Evolutionary conservation across 2,329 filamentous ascomycete genomes (phyloP).

Genomic region (Trichoderma pleuroti): DNA sequence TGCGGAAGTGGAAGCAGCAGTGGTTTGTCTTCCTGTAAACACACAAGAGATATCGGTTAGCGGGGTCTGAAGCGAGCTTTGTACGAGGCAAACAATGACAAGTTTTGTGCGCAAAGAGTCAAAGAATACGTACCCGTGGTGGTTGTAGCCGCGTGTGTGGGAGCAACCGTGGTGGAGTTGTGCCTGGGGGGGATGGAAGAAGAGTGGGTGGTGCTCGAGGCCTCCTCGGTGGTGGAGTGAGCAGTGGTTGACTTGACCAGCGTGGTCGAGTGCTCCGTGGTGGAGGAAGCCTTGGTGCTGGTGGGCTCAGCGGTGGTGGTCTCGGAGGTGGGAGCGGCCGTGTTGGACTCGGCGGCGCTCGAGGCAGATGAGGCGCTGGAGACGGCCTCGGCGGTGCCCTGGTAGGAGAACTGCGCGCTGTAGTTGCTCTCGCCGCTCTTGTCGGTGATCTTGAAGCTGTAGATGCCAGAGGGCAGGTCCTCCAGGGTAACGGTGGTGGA

Average conservation of each 20-base stretch:
- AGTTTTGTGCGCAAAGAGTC: background rate
- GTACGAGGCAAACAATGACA: background rate
- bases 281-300: constrained; percentile 23
- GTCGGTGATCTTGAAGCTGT: constrained; percentile 36
- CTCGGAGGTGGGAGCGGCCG: constrained; percentile 14
- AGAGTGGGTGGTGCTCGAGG: constrained; percentile 3
- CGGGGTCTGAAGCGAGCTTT: background rate
- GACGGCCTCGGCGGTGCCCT: constrained; percentile 12
- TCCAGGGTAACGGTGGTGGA: constrained; percentile 31
- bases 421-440: constrained; percentile 32
- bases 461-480: constrained; percentile 30
- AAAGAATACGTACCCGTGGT: constrained; percentile 1
- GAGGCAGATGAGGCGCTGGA: background rate
- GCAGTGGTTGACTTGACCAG: constrained; percentile 17
- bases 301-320: constrained; percentile 23
- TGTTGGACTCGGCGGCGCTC: constrained; percentile 12
- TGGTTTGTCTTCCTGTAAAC: background rate
- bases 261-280: constrained; percentile 19
- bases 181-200: background rate
- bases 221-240: constrained; percentile 21
- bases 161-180: constrained; percentile 9
- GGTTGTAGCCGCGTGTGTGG: background rate
- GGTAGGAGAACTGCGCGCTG: constrained; percentile 29
- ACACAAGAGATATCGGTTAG: background rate
- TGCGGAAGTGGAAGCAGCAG: constrained; percentile 21